Evolutionary conservation across 2,329 filamentous ascomycete genomes (phyloP), one percentile per base, ranked within the genome.

Genomic region (Proliferodiscus dingleyae): DNA sequence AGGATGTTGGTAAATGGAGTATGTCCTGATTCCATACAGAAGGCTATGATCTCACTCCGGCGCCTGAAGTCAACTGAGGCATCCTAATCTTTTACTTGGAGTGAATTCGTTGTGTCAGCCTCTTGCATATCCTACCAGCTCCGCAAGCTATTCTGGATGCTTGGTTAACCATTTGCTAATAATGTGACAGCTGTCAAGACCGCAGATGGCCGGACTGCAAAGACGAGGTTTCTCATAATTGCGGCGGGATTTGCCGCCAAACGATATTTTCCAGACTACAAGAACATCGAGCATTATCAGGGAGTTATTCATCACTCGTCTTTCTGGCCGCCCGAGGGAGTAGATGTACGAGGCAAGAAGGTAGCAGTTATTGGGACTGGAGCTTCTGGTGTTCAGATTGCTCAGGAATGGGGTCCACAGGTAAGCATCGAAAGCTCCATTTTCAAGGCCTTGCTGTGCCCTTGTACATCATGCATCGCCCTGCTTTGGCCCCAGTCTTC

Each of bases 351-450:
- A n/a, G 69, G 67, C 47, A 80, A 78, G 57, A 68, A 64, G 0
- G 70, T 80, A 6, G 74, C 71, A 2, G 65, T 81, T n/a, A 76
- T 81, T 40, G 77, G 77, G 7, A 78, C 56, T 5, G 59, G 59
- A 6, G 52, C 58, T 3, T 55, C 55, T 18, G 60, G 58, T 15
- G 50, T 61, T 2, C 56, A 60, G 43, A 47, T 41, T 7, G 53
- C 54, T 9, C 57, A 60, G 37, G 56, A 58, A 33, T 36, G 57
- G 61, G 34, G 64, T 54, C 16, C 66, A 62, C 24, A 26, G 24
- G 24, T 26, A 26, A 26, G 24, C 24, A 26, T 11, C 6, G 11
- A 26, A 6, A 26, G 24, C 24, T 26, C 24, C 24, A 11, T 6
- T 26, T 6, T 26, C 11, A 6, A 26, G 6, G 11, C 24, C 6